Conservation (phyloP, 352 stramenopile species). For the Globisporangium paroecandrum region DNA sequence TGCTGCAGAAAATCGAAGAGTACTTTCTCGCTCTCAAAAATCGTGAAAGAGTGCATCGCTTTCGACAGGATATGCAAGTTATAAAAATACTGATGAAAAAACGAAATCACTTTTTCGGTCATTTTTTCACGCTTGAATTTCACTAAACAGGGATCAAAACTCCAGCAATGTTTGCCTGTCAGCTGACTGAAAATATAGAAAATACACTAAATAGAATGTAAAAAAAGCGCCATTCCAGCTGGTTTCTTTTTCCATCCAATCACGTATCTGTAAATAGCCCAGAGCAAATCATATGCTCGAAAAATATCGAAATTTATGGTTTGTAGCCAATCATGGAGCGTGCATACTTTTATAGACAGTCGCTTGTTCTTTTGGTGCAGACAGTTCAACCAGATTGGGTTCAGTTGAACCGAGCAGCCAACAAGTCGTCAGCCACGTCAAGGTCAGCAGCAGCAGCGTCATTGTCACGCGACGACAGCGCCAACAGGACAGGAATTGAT, state of each 20-base stretch:
- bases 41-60: neutral
- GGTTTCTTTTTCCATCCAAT: neutral
- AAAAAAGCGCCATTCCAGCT: neutral
- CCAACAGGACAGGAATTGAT: neutral
- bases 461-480: neutral
- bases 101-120: neutral
- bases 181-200: neutral
- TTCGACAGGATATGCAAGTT: neutral
- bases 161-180: neutral
- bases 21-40: too few species aligned
- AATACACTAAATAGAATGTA: neutral
- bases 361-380: neutral
- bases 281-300: neutral
- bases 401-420: neutral
- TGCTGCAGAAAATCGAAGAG: too few species aligned
- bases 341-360: neutral
- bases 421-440: neutral
- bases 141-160: too few species aligned
- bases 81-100: neutral
- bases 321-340: neutral
- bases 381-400: constrained; percentile 3
- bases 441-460: neutral
- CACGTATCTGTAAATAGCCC: neutral
- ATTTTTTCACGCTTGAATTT: neutral
- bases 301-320: neutral